Evolutionary conservation across 148 eudicot genomes (phyloP), one percentile per base, ranked within the genome.

Genomic region (Linanthus parryae): DNA sequence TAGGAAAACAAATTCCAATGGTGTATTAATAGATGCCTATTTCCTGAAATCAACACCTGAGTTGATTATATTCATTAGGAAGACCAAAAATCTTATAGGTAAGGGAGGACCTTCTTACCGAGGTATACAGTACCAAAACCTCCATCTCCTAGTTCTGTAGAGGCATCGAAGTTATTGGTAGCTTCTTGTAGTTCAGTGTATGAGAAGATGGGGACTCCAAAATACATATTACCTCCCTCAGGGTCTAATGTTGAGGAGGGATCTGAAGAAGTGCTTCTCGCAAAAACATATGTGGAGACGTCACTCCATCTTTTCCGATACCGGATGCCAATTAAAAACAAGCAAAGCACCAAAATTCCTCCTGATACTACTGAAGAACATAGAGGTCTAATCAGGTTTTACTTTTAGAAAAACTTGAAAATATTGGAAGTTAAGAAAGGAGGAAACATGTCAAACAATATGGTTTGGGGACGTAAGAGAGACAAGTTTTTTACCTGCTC

Each of bases 81-180:
- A 10, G 5, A 4, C 35, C 35, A 31, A 5, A 4, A 4, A 4
- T 31, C 7, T 31, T 15, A 44, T 20, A n/a, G 48, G 2, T 14
- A n/a, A 15, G 0, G 2, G 1, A 19, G 25, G 22, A 18, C 13
- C 14, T 52, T 44, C 65, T 74, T 73, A 81, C 88, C 88, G 30
- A 74, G 44, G 45, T 81, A 78, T n/a, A 81, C 88, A 36, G 72
- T 74, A 59, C 88, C 84, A 48, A 60, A 81, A 22, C 80, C 94
- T 36, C 94, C 94, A 52, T 78, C 73, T 29, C 94, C 94, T 19
- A 84, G 73, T 76, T 80, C 87, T 26, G 47, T 70, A 3, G 62
- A 17, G 13, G 79, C 23, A 57, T 78, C 78, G 46, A 85, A 85
- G 29, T 61, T 44, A 33, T 69, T 48, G 1, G 88, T 85, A 36